Evolutionary conservation across 305 asterid species (phyloP).

Genomic region (Solanum chacoense): DNA sequence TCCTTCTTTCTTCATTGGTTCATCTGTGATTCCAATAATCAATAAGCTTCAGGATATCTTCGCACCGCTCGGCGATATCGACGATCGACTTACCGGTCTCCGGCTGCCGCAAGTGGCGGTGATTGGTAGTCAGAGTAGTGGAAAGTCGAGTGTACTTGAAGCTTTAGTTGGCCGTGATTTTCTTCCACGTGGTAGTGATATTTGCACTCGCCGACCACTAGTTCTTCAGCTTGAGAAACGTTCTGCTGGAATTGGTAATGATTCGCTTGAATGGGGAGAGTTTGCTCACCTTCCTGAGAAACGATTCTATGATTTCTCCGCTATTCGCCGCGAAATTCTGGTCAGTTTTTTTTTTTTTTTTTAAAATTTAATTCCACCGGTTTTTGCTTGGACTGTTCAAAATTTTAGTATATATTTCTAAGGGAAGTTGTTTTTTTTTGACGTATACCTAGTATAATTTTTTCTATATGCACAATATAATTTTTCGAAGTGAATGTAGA

Average conservation of each 20-base stretch:
- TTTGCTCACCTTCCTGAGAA: slow-evolving; percentile 20
- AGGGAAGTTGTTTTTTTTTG: neutral
- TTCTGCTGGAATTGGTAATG: neutral
- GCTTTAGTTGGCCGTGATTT: slow-evolving; percentile 29
- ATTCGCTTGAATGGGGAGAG: slow-evolving; percentile 20
- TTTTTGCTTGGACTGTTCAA: neutral
- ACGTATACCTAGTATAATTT: neutral
- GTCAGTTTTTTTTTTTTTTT: neutral
- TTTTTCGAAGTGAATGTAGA: neutral
- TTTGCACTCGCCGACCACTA: slow-evolving; percentile 27
- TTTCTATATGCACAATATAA: neutral
- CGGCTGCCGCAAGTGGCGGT: slow-evolving; percentile 28
- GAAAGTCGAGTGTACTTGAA: slow-evolving; percentile 29
- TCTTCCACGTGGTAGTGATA: slow-evolving; percentile 23
- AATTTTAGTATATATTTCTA: neutral
- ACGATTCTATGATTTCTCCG: slow-evolving; percentile 14
- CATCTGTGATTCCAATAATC: slow-evolving; percentile 15
- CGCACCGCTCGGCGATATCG: slow-evolving; percentile 8
- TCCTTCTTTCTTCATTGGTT: neutral
- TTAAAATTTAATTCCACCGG: neutral
- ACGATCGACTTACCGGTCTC: neutral
- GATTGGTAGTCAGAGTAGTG: slow-evolving; percentile 28
- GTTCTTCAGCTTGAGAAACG: slow-evolving; percentile 18
- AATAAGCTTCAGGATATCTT: slow-evolving; percentile 27
- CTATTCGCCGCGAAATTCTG: slow-evolving; percentile 23